phyloP scores from a whole-genome alignment of 148 eudicot species.

The Vaccinium darrowii region DNA sequence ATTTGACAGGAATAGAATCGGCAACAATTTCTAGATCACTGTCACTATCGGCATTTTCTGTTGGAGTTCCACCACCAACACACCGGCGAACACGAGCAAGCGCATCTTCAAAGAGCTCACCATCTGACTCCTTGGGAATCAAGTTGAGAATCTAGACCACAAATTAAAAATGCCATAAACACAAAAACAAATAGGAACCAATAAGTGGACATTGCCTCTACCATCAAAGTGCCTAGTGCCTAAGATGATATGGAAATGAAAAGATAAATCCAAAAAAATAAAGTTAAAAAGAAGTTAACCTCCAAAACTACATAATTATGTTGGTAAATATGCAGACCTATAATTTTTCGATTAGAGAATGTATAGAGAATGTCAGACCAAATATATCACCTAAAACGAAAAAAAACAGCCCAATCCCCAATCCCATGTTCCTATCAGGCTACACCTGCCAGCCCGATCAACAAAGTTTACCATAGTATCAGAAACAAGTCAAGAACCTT shows the following conservation, averaged over 20 bases:
- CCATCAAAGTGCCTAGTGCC: not conserved
- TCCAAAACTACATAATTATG: not conserved
- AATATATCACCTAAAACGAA: not conserved
- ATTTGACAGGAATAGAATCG: slow-evolving; percentile 60
- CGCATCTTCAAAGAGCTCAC: slow-evolving; percentile 69
- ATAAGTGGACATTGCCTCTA: not conserved
- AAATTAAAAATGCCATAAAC: not conserved
- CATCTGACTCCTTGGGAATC: slow-evolving; percentile 65
- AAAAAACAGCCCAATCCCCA: not conserved
- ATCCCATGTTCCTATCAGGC: not conserved
- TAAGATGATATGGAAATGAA: not conserved
- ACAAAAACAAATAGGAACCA: not conserved
- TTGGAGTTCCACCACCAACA: slow-evolving; percentile 60
- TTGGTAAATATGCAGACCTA: not conserved
- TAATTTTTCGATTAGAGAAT: not conserved
- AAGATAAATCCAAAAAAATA: not conserved
- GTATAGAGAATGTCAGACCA: not conserved
- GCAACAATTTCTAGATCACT: slow-evolving; percentile 82
- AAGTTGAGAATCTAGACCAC: slow-evolving; percentile 45
- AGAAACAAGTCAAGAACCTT: not conserved
- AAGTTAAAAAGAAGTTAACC: not conserved
- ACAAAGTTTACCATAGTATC: not conserved
- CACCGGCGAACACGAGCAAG: slow-evolving; percentile 73
- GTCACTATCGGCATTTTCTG: slow-evolving; percentile 67
- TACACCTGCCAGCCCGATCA: not conserved